Conservation (phyloP, 768 basidiomycete species). For the Tephrocybe sp. region DNA sequence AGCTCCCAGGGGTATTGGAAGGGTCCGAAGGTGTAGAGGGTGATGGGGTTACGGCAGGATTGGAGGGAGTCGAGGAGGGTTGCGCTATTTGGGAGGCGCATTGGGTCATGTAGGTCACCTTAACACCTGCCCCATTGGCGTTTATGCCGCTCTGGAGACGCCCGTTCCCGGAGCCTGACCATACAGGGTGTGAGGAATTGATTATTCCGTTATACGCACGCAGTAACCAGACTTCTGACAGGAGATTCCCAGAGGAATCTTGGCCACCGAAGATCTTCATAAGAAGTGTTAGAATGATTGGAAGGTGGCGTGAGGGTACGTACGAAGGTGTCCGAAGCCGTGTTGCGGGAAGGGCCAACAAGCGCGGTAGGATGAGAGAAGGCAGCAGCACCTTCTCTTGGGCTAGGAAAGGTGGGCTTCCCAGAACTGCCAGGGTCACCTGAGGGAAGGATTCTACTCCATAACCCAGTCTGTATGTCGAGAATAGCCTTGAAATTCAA, state of each 20-base stretch:
- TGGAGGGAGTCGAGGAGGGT: slow-evolving; percentile 19
- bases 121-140: slow-evolving; percentile 69
- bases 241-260: slow-evolving; percentile 61
- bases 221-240: slow-evolving; percentile 77
- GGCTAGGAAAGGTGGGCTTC: slow-evolving; percentile 51
- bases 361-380: slow-evolving; percentile 52
- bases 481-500: slow-evolving; percentile 51
- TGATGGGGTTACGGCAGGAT: background rate
- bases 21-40: background rate
- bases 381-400: slow-evolving; percentile 69
- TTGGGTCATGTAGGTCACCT: slow-evolving; percentile 50
- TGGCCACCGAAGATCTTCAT: slow-evolving; percentile 69
- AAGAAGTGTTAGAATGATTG: background rate
- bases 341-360: slow-evolving; percentile 48
- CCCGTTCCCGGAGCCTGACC: slow-evolving; percentile 68
- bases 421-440: slow-evolving; percentile 66
- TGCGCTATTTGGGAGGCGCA: slow-evolving; percentile 47
- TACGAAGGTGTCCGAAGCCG: slow-evolving; percentile 64
- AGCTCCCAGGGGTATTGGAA: slow-evolving; percentile 23
- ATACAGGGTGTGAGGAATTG: slow-evolving; percentile 49
- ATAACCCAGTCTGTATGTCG: slow-evolving; percentile 56
- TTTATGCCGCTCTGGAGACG: slow-evolving; percentile 56
- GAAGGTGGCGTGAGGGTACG: slow-evolving; percentile 15
- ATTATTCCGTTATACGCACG: slow-evolving; percentile 66
- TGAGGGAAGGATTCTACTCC: slow-evolving; percentile 72